Conservation (phyloP, 176 grass and related monocot species). For the Calamus simplicifolius region DNA sequence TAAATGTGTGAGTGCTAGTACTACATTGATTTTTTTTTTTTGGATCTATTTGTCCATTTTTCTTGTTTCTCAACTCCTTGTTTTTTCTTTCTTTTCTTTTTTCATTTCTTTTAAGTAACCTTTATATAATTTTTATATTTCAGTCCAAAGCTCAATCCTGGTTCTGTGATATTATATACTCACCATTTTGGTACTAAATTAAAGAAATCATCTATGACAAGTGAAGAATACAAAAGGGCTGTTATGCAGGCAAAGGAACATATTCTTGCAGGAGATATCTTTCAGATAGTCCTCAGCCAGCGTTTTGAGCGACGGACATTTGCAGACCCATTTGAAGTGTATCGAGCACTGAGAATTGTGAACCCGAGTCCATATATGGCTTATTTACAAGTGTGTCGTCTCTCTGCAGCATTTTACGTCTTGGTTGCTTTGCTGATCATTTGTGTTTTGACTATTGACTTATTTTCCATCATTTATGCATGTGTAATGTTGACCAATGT, state of each 20-base stretch:
- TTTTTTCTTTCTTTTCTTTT: background rate
- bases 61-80: background rate
- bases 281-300: constrained; percentile 88
- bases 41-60: background rate
- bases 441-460: constrained; percentile 3
- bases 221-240: constrained; percentile 51
- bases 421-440: background rate
- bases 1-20: constrained; percentile 53
- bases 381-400: constrained; percentile 65
- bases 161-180: constrained; percentile 56
- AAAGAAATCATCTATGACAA: constrained; percentile 68
- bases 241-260: constrained; percentile 74
- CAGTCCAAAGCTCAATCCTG: constrained; percentile 66
- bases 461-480: background rate
- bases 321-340: constrained; percentile 86
- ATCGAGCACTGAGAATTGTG: constrained; percentile 70
- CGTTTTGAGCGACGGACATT: constrained; percentile 82
- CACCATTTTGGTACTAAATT: constrained; percentile 46
- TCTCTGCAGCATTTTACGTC: background rate
- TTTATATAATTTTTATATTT: constrained; percentile 8
- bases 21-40: too few species aligned
- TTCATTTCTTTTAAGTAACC: background rate
- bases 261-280: constrained; percentile 80
- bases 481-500: too few species aligned
- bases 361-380: constrained; percentile 93